Conservation (phyloP, 2,329 filamentous ascomycete species). For the Taxawa tesnikishii region DNA sequence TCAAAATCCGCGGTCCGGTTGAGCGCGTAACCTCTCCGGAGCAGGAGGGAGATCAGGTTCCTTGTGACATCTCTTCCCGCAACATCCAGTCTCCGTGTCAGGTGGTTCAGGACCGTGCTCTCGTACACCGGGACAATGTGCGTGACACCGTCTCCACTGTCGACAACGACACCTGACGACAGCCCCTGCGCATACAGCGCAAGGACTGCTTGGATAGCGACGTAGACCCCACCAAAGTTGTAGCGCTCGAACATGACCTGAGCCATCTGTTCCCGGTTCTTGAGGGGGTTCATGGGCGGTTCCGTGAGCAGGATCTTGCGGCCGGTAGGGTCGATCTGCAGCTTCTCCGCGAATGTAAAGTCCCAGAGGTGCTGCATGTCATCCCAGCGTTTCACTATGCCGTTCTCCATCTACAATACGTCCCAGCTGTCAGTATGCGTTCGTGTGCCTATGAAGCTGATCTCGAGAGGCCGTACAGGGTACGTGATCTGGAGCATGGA, state of each 20-base stretch:
- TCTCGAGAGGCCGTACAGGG: conserved; percentile 44
- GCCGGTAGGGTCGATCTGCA: conserved; percentile 78
- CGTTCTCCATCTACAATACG: conserved; percentile 79
- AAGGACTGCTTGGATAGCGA: conserved; percentile 93
- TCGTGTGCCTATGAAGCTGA: conserved; percentile 2
- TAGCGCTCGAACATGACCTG: conserved; percentile 99
- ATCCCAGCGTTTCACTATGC: conserved; percentile 98
- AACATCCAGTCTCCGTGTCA: conserved; percentile 86
- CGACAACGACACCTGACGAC: conserved; percentile 82
- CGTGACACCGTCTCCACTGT: conserved; percentile 95
- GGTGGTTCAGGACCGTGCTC: conserved; percentile 92
- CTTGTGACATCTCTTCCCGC: conserved; percentile 96
- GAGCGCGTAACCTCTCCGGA: conserved; percentile 87
- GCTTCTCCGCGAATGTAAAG: conserved; percentile 96
- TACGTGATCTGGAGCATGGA: conserved; percentile 98
- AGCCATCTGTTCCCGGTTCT: conserved; percentile 95
- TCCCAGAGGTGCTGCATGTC: conserved; percentile 99
- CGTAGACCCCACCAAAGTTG: conserved; percentile 90
- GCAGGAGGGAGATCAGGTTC: conserved; percentile 88
- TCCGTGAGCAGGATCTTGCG: conserved; percentile 97
- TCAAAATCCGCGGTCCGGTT: conserved; percentile 99
- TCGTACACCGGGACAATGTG: conserved; percentile 99
- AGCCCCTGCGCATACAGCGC: conserved; percentile 91
- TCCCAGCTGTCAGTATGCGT: conserved; percentile 1
- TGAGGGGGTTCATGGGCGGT: conserved; percentile 93